Conservation (phyloP, 768 basidiomycete species). For the Xerocomellus chrysenteron region DNA sequence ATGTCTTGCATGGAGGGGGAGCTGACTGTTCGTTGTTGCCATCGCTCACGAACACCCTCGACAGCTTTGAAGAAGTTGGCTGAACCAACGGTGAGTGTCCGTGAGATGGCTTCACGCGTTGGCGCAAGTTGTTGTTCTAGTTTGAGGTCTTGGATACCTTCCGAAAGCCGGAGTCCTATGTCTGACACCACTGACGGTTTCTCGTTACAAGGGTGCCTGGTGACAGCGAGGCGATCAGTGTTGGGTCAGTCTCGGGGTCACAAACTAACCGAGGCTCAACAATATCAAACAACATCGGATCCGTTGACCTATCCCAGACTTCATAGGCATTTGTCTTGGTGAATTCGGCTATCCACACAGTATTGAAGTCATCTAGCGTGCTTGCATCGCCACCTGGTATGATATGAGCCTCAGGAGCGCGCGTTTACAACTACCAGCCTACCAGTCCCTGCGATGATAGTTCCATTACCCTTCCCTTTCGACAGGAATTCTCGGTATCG, state of each 20-base stretch:
- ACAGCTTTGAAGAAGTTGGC: conserved; percentile 86
- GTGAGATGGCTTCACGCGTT: conserved; percentile 82
- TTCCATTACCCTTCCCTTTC: conserved; percentile 61
- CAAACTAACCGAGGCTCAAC: conserved; percentile 77
- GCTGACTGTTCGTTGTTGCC: conserved; percentile 45
- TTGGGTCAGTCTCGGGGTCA: neutral
- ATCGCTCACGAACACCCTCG: conserved; percentile 80
- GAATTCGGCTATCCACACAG: conserved; percentile 86
- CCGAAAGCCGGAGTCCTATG: conserved; percentile 85
- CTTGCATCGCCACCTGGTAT: conserved; percentile 51
- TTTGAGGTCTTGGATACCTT: conserved; percentile 92
- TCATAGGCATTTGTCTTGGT: conserved; percentile 83
- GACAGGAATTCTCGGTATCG: conserved; percentile 86
- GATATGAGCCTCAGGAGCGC: conserved; percentile 21
- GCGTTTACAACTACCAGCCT: neutral
- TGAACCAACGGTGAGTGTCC: conserved; percentile 72
- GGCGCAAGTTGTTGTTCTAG: conserved; percentile 93
- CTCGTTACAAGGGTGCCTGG: conserved; percentile 90
- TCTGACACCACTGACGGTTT: conserved; percentile 89
- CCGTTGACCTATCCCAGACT: conserved; percentile 89
- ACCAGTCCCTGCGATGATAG: conserved; percentile 67
- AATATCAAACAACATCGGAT: conserved; percentile 92
- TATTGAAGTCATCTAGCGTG: conserved; percentile 78
- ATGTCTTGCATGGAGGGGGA: conserved; percentile 27
- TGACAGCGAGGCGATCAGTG: neutral